Percentiles rank a stretch among this genome's conserved stretches.
Conservation (phyloP, 1,139 yeast genomes). For the Scheffersomyces lignicola region DNA sequence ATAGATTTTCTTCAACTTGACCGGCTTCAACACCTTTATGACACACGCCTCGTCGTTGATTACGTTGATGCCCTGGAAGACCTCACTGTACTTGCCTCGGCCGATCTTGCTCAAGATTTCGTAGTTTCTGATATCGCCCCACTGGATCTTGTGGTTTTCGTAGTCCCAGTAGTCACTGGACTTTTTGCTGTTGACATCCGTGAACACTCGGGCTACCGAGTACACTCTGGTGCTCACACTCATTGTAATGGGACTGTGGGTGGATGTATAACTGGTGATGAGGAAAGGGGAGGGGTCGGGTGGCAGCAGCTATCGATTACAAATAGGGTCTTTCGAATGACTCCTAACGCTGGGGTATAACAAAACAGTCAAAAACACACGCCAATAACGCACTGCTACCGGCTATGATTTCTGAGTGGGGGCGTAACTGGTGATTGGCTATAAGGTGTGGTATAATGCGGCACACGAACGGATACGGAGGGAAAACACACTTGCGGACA, state of each 20-base stretch:
- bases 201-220: conserved; percentile 84
- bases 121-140: conserved; percentile 78
- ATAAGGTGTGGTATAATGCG: no score
- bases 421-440: no score
- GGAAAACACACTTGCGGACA: no score
- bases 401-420: no score
- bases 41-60: conserved; percentile 55
- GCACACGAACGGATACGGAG: no score
- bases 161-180: conserved; percentile 95
- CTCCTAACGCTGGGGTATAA: background rate
- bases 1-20: conserved; percentile 74
- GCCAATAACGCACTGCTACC: no score
- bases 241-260: conserved; percentile 16
- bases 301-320: no score
- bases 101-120: conserved; percentile 93
- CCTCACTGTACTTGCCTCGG: conserved; percentile 96
- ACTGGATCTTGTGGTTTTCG: conserved; percentile 65
- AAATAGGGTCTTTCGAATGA: background rate
- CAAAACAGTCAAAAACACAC: no score
- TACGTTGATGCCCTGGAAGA: conserved; percentile 68
- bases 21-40: conserved; percentile 77
- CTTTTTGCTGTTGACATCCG: conserved; percentile 76
- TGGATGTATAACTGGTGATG: background rate
- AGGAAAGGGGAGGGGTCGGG: background rate
- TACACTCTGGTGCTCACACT: conserved; percentile 39